Conservation (phyloP, 306 rosid species). For the Hippophae gyantsensis region DNA sequence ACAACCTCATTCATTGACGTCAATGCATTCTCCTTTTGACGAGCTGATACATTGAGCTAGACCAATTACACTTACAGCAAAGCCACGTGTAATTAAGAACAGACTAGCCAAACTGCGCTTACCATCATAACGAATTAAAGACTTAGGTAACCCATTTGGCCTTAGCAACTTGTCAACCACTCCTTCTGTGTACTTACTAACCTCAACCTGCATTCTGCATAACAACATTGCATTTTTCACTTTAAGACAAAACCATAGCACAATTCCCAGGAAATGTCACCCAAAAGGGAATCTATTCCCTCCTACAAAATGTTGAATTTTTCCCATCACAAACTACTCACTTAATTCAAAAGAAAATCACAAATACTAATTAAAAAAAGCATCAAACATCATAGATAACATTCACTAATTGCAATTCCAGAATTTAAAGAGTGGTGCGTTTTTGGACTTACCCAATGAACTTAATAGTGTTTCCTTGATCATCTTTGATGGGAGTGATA, state of each 20-base stretch:
- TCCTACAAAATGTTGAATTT: too few species aligned
- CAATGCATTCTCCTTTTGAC: constrained; percentile 74
- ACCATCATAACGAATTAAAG: constrained; percentile 77
- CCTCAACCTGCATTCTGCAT: constrained; percentile 98
- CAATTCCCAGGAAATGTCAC: too few species aligned
- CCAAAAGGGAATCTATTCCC: too few species aligned
- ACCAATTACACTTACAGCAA: constrained; percentile 19
- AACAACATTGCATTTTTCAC: constrained; percentile 14
- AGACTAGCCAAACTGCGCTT: constrained; percentile 14
- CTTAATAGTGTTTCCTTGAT: constrained; percentile 54
- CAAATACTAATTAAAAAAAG: too few species aligned
- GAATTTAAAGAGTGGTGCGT: neutral
- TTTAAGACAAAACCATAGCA: neutral
- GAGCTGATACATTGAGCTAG: constrained; percentile 47
- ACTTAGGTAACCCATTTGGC: constrained; percentile 77
- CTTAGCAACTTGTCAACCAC: constrained; percentile 52
- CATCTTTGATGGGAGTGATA: constrained; percentile 73
- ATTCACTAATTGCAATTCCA: neutral
- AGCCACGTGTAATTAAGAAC: constrained; percentile 9
- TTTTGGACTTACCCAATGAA: constrained; percentile 63
- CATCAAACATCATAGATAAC: neutral
- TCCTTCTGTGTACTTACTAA: constrained; percentile 89
- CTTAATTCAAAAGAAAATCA: too few species aligned
- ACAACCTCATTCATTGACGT: constrained; percentile 80
- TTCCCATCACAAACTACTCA: too few species aligned